These are phyloP conservation scores for Eutrema yunnanense DNA, from an alignment of 345 rosid species.

Conservation along the genomic window DNA sequence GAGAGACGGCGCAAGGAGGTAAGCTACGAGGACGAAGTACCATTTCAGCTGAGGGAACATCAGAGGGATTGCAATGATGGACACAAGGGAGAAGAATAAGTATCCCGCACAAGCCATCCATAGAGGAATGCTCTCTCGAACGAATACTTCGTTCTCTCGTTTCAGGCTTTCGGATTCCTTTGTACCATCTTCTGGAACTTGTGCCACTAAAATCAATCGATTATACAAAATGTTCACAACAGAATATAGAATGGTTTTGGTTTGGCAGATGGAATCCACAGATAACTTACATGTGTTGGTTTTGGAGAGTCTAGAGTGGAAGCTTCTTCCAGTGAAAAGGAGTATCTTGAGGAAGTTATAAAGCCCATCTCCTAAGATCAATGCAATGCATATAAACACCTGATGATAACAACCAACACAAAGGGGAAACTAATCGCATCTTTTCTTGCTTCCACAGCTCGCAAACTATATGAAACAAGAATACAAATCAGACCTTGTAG, in stretches of 20 bases:
- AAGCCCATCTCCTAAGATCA: constrained; percentile 87
- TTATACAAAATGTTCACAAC: not conserved
- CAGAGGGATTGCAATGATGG: constrained; percentile 62
- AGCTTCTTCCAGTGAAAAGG: constrained; percentile 42
- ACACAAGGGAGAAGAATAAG: constrained; percentile 53
- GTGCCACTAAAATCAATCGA: not conserved
- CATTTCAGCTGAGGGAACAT: constrained; percentile 92
- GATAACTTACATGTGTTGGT: constrained; percentile 38
- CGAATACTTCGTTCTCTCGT: constrained; percentile 55
- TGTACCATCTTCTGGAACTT: constrained; percentile 7
- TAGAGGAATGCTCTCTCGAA: constrained; percentile 68
- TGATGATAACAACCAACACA: constrained; percentile 42
- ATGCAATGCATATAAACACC: constrained; percentile 82
- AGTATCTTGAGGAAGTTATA: constrained; percentile 85
- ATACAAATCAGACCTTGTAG: constrained; percentile 50
- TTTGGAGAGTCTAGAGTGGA: constrained; percentile 37
- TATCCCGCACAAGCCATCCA: constrained; percentile 80
- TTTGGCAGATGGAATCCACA: not conserved
- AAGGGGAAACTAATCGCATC: not conserved
- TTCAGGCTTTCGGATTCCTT: constrained; percentile 20
- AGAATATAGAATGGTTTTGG: not conserved
- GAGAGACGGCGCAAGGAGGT: constrained; percentile 78
- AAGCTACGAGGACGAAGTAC: constrained; percentile 82
- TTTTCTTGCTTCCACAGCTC: not conserved
- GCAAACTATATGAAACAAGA: not conserved